Evolutionary conservation across 2,329 filamentous ascomycete genomes (phyloP).

Genomic region (Tolypocladium album): DNA sequence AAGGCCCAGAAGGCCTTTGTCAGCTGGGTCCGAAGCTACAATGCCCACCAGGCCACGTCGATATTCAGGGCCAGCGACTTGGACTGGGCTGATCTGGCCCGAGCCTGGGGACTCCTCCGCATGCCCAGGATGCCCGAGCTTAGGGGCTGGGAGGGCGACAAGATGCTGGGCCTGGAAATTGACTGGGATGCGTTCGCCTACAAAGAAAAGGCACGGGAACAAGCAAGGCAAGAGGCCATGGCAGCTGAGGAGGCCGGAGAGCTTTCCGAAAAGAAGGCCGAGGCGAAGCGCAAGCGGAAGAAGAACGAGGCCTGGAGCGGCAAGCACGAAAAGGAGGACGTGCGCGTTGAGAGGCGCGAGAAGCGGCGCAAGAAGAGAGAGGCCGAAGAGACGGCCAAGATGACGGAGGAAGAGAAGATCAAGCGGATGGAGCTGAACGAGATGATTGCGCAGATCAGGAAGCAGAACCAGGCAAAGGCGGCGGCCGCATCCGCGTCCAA

Average conservation of each 20-base stretch:
- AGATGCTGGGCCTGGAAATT: constrained; percentile 48
- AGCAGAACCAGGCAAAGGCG: constrained; percentile 37
- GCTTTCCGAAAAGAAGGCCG: constrained; percentile 26
- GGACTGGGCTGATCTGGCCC: constrained; percentile 73
- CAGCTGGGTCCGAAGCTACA: constrained; percentile 85
- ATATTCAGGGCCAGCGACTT: constrained; percentile 79
- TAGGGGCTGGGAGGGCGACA: constrained; percentile 60
- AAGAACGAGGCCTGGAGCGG: constrained; percentile 63
- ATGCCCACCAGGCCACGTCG: constrained; percentile 79
- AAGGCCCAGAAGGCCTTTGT: constrained; percentile 89
- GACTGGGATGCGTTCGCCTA: constrained; percentile 61
- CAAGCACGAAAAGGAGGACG: constrained; percentile 55
- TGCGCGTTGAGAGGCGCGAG: constrained; percentile 50
- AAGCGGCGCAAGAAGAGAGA: constrained; percentile 55
- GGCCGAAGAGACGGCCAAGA: constrained; percentile 47
- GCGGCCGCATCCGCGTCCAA: constrained; percentile 14
- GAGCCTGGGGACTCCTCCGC: constrained; percentile 75
- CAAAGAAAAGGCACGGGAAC: constrained; percentile 61
- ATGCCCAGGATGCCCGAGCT: constrained; percentile 92
- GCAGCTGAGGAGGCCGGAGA: constrained; percentile 32
- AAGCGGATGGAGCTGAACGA: constrained; percentile 52
- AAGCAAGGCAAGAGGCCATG: constrained; percentile 47
- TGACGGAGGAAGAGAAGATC: constrained; percentile 61
- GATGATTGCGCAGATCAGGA: constrained; percentile 54
- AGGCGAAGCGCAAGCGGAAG: constrained; percentile 45